Conservation (phyloP, 2,329 filamentous ascomycete species). For the Paramyrothecium roridum region DNA sequence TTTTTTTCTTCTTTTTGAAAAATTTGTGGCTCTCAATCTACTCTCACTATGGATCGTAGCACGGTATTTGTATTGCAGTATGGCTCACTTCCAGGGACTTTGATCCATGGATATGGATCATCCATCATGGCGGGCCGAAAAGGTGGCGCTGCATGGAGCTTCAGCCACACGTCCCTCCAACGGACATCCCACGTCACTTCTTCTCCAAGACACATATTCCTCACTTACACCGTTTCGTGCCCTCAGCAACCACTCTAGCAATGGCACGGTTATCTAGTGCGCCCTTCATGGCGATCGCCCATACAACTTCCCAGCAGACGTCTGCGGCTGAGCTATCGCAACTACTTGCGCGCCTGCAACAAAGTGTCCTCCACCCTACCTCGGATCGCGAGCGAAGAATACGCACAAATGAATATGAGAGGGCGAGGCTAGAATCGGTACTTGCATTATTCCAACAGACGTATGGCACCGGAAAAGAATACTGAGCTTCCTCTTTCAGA, state of each 20-base stretch:
- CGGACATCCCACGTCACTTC: conserved; percentile 23
- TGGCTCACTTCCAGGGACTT: background rate
- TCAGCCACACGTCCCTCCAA: conserved; percentile 1
- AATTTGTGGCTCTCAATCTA: no score
- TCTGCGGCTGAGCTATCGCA: conserved; percentile 53
- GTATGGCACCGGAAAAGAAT: background rate
- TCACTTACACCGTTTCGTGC: background rate
- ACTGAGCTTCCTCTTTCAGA: conserved; percentile 40
- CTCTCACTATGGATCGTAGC: no score
- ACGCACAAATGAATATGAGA: conserved; percentile 62
- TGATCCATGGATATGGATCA: background rate
- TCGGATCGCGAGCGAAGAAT: conserved; percentile 56
- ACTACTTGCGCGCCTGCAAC: conserved; percentile 63
- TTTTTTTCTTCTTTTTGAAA: no score
- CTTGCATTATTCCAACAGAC: conserved; percentile 30
- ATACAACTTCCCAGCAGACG: conserved; percentile 20
- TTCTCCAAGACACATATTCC: conserved; percentile 5
- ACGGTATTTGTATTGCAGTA: no score
- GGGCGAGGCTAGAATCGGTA: conserved; percentile 38
- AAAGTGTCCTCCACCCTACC: conserved; percentile 60
- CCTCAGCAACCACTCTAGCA: conserved; percentile 8
- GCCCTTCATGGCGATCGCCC: conserved; percentile 3
- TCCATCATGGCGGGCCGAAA: no score
- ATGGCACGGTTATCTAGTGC: conserved; percentile 22
- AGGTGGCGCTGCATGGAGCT: background rate